These are phyloP conservation scores for Vitis amurensis DNA, from an alignment of 164 flowering plant genomes.

Conservation along the genomic window DNA sequence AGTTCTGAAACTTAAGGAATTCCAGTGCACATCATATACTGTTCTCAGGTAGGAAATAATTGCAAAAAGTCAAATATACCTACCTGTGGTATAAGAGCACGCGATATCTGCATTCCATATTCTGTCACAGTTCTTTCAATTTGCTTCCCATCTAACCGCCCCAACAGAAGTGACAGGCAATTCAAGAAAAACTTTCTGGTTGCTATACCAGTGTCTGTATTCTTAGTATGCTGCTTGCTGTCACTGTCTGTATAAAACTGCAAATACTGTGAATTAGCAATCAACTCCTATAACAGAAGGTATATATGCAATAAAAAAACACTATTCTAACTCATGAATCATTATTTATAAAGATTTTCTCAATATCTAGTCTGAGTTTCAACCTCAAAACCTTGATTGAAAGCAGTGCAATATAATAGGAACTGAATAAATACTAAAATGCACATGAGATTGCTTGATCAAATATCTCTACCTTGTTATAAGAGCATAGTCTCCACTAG, in stretches of 20 bases:
- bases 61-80: background rate
- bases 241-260: conserved; percentile 59
- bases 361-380: no score
- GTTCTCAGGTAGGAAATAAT: background rate
- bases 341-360: no score
- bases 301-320: background rate
- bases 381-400: no score
- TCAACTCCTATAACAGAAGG: conserved; percentile 1
- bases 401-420: no score
- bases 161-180: conserved; percentile 74
- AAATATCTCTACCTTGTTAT: no score
- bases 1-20: no score
- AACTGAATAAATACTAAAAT: background rate
- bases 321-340: no score
- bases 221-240: conserved; percentile 25
- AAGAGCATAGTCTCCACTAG: no score
- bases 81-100: conserved; percentile 64
- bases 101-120: conserved; percentile 48
- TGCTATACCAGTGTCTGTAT: conserved; percentile 46
- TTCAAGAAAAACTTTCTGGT: conserved; percentile 74
- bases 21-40: no score
- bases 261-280: conserved; percentile 17
- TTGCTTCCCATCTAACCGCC: conserved; percentile 57
- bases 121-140: conserved; percentile 51
- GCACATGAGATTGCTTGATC: background rate